A percentile compares a stretch with the other conserved stretches of the same genome.
These are phyloP conservation scores for Mucor racemosus DNA, from an alignment of 371 early-diverging fungal genomes.

Conservation along the genomic window DNA sequence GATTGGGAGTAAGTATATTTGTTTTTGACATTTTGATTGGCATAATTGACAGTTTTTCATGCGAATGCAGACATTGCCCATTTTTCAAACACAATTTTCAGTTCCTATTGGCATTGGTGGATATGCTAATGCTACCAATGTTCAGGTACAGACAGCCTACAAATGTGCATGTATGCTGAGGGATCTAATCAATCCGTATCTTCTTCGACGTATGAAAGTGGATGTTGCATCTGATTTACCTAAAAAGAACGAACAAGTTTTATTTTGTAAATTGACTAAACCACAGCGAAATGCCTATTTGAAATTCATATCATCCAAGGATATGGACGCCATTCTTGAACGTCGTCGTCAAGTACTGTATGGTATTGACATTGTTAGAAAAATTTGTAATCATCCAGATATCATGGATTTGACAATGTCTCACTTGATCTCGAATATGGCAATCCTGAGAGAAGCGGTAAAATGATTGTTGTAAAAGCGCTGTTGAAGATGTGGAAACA, in stretches of 20 bases:
- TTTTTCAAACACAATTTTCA: constrained; percentile 91
- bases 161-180: constrained; percentile 90
- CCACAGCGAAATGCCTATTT: constrained; percentile 82
- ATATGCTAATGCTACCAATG: constrained; percentile 86
- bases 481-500: constrained; percentile 87
- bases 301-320: constrained; percentile 72
- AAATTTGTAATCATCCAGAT: constrained; percentile 98
- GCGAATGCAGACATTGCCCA: constrained; percentile 72
- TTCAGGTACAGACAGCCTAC: constrained; percentile 93
- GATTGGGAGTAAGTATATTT: constrained; percentile 74
- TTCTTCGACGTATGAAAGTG: constrained; percentile 92
- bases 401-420: constrained; percentile 50
- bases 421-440: constrained; percentile 63
- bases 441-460: constrained; percentile 73
- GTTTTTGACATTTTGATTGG: not conserved
- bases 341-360: constrained; percentile 84
- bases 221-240: constrained; percentile 94
- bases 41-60: too few species aligned
- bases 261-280: constrained; percentile 90
- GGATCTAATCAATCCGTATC: constrained; percentile 92
- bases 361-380: constrained; percentile 94
- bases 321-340: constrained; percentile 78
- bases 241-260: constrained; percentile 90
- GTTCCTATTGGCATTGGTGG: constrained; percentile 93
- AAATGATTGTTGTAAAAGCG: constrained; percentile 87